A percentile compares a stretch with the other conserved stretches of the same genome.
Conservation (phyloP, 148 eudicot species). For the Rhododendron kiyosumense region DNA sequence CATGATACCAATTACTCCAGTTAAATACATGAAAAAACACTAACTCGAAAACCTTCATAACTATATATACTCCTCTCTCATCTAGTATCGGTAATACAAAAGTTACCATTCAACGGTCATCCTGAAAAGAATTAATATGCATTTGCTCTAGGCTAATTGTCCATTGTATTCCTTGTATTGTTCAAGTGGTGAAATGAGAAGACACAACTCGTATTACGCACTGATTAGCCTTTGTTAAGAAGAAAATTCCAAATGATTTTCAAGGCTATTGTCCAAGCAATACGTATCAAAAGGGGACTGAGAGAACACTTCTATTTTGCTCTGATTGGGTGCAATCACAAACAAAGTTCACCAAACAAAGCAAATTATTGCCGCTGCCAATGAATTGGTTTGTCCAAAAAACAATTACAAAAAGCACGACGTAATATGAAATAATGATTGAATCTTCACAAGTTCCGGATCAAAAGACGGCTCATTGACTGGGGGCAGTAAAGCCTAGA, state of each 20-base stretch:
- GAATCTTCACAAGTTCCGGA: neutral
- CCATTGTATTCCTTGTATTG: neutral
- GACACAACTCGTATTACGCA: neutral
- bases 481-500: slow-evolving; percentile 11
- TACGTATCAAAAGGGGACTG: neutral
- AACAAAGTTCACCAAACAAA: neutral
- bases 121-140: neutral
- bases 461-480: neutral
- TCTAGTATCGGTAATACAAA: neutral
- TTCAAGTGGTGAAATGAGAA: neutral
- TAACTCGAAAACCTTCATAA: too few species aligned
- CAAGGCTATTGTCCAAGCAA: neutral
- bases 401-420: neutral
- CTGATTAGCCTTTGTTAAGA: neutral
- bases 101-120: too few species aligned
- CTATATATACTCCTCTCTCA: too few species aligned
- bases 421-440: neutral
- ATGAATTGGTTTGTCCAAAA: neutral
- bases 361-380: neutral
- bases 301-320: neutral
- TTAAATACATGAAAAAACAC: too few species aligned
- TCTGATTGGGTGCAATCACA: neutral
- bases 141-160: neutral
- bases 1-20: neutral
- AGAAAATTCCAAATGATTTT: neutral